Evolutionary conservation across 768 basidiomycete species (phyloP), one percentile per base, ranked within the genome.

Genomic region (Ephemerocybe angulata): DNA sequence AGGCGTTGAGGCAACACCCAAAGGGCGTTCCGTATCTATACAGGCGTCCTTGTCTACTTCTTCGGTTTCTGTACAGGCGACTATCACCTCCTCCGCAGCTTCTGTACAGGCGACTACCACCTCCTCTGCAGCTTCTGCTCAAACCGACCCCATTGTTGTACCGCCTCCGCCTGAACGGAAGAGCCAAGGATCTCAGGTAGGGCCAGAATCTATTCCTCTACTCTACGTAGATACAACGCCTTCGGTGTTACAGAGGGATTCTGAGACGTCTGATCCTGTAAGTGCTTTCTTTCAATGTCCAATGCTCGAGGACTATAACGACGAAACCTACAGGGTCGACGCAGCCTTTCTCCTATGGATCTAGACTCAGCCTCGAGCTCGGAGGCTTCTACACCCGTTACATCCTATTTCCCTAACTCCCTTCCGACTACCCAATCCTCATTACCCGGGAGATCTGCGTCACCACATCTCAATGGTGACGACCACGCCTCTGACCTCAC

Each of bases 321-420:
- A 29, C 25, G 44, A 41, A 25, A 43, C 24, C 50, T 43, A 38
- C 38, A 52, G 29, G 24, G 29, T 25, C 29, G 43, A 60, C 70
- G 80, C 54, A 85, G 79, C 66, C 69, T 82, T 43, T 82, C 82
- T 46, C 83, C 82, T 1, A 84, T 84, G 82, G 85, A 85, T 52
- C 72, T 85, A 40, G 82, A 79, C 58, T 82, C 82, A 6, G 64
- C 70, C 5, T 8, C 29, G 17, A 75, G 71, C 56, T 74, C 73
- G 10, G 73, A 75, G 4, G 55, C 62, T 13, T 58, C 62, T 17
- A 53, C 67, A 47, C 40, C 42, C n/a, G 33, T 42, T 15, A 50
- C 53, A 15, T 52, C 48, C n/a, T 33, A 11, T 3, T 44, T 44
- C 21, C 48, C 47, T 12, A 10, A n/a, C 21, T 52, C 55, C n/a